Conservation (phyloP, 1,139 yeast genomes). For the Hyphopichia burtonii region DNA sequence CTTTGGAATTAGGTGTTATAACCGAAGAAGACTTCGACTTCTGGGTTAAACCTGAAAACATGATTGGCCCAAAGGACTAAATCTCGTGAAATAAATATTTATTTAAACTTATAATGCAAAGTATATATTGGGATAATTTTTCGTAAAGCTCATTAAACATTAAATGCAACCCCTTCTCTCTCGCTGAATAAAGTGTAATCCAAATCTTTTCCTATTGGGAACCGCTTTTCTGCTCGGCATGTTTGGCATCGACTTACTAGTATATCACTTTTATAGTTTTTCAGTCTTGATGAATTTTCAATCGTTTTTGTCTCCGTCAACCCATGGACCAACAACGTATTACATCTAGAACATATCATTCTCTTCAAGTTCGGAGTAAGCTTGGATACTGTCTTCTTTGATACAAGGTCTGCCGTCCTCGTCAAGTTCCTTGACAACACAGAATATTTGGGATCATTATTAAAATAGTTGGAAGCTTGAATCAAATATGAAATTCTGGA, state of each 20-base stretch:
- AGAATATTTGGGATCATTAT: conserved; percentile 18
- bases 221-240: conserved; percentile 28
- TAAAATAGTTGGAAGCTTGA: conserved; percentile 44
- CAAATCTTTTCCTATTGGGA: conserved; percentile 34
- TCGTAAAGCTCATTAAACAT: not conserved
- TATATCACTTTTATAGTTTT: conserved; percentile 30
- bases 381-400: conserved; percentile 63
- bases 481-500: conserved; percentile 56
- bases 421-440: conserved; percentile 50
- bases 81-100: not conserved
- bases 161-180: conserved; percentile 16
- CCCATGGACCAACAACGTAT: conserved; percentile 49
- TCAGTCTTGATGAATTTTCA: conserved; percentile 24
- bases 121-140: too few relatives aligned
- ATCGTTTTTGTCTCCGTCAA: conserved; percentile 30
- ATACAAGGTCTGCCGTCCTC: conserved; percentile 47
- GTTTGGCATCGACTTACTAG: conserved; percentile 26
- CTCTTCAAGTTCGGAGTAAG: conserved; percentile 63
- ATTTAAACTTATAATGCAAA: too few relatives aligned
- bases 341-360: conserved; percentile 59
- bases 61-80: conserved; percentile 81
- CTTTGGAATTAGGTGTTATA: conserved; percentile 84
- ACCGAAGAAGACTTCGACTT: conserved; percentile 83
- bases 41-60: conserved; percentile 97
- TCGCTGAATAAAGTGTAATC: conserved; percentile 30